Evolutionary conservation across 495 filamentous ascomycete species (phyloP).

Genomic region (Penicillium lagena): DNA sequence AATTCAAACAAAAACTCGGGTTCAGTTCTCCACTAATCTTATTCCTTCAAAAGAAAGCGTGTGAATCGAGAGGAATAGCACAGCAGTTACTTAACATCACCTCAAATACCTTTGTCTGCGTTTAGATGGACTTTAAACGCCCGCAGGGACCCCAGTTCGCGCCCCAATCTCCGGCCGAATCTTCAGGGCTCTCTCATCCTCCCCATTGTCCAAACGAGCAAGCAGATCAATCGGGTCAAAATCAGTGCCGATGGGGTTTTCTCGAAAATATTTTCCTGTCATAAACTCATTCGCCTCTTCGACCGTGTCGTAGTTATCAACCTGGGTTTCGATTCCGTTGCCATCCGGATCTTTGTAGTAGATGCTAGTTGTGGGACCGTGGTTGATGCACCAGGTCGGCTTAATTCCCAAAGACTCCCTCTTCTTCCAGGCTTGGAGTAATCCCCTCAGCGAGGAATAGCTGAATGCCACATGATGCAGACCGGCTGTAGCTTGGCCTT

Average conservation of each 20-base stretch:
- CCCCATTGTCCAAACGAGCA: background rate
- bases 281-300: conserved; percentile 3
- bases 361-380: conserved; percentile 35
- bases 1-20: too few species aligned
- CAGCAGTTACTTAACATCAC: too few species aligned
- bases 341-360: conserved; percentile 45
- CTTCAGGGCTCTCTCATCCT: conserved; percentile 1
- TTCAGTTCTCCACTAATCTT: too few species aligned
- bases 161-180: background rate
- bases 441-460: conserved; percentile 21
- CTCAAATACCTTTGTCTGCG: too few species aligned
- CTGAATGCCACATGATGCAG: conserved; percentile 36
- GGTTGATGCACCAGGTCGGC: conserved; percentile 38
- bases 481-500: conserved; percentile 14
- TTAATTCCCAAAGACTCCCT: conserved; percentile 23
- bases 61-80: too few species aligned
- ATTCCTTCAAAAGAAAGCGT: too few species aligned
- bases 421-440: conserved; percentile 11
- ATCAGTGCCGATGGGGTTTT: conserved; percentile 3
- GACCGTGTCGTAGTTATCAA: conserved; percentile 30
- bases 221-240: conserved; percentile 1
- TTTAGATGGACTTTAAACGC: too few species aligned
- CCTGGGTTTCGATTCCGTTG: conserved; percentile 40
- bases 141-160: too few species aligned
- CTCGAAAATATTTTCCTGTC: background rate